These are phyloP conservation scores for Xenoacremonium recifei DNA, from an alignment of 2,329 filamentous ascomycete genomes.

Conservation along the genomic window DNA sequence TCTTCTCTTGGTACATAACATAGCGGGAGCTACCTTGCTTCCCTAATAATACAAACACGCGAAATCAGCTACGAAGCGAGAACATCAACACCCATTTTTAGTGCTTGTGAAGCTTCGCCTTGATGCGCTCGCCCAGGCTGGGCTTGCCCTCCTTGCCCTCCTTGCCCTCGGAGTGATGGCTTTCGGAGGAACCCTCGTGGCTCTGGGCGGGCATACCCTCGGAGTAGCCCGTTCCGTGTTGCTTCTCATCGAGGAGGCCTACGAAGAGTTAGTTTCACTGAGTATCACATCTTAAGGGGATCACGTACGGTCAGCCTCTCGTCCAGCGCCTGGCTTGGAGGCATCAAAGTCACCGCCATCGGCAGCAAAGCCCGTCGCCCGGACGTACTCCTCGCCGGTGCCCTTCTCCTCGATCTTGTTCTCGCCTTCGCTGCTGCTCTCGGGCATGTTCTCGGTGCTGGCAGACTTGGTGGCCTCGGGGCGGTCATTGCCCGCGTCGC, in stretches of 20 bases:
- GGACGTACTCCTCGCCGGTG: constrained; percentile 57
- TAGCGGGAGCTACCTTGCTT: no score
- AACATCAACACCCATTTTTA: no score
- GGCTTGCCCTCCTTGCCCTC: constrained; percentile 39
- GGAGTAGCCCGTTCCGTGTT: constrained; percentile 10
- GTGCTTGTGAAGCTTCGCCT: constrained; percentile 63
- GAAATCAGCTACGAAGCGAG: not conserved
- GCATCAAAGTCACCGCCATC: constrained; percentile 70
- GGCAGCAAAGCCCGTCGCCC: constrained; percentile 56
- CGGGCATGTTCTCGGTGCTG: constrained; percentile 1
- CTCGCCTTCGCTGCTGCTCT: constrained; percentile 3
- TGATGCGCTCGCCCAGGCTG: constrained; percentile 63
- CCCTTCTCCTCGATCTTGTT: constrained; percentile 34
- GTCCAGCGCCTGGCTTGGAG: constrained; percentile 60
- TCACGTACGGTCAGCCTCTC: constrained; percentile 63
- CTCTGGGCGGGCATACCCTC: constrained; percentile 9
- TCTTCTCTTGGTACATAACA: no score
- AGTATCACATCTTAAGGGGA: not conserved
- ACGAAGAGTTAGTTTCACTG: not conserved
- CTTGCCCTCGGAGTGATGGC: not conserved
- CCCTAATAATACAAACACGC: no score
- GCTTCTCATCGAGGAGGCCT: constrained; percentile 36
- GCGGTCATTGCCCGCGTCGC: constrained; percentile 27
- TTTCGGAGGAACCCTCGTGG: constrained; percentile 10
- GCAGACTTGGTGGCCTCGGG: constrained; percentile 9